Base-by-base conservation (phyloP, 164 flowering plant species). In the Akebia trifoliata region DNA sequence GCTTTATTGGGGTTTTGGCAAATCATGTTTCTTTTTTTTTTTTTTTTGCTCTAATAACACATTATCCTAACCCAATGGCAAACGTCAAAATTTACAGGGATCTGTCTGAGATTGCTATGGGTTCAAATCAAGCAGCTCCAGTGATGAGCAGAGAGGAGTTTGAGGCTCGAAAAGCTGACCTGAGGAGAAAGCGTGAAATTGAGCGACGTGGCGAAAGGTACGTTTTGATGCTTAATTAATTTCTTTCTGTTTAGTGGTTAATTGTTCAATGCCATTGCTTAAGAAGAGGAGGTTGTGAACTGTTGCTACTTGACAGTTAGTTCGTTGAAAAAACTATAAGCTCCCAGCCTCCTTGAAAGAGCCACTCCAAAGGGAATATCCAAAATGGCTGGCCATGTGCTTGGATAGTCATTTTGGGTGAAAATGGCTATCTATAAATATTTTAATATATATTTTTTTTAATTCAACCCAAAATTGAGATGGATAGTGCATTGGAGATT, bases 141-240 rank as follows among this genome's bases (percentile, higher is more conserved):
- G 39, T 73, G 11, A 78, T 86, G 93, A 81, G 84, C 62, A 76
- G 96, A 62, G 93, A 89, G 62, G 95, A 89, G 68, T 89, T 89
- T 74, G 95, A 89, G 75, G 95, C 96, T 45, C 76, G 94, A 25
- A 83, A 87, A 73, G 89, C 87, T 59, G 91, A 86, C 61, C 20
- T 84, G 59, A 81, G 82, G 69, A 77, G 90, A 71, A 81, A 79
- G 62, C 89, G 82, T 68, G 96, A 86, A 61, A 74, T 68, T 56
- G 92, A 83, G 61, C 77, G 80, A 67, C 72, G 77, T 29, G 74
- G 62, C 63, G 85, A 72, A 59, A 74, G 82, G 80, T 77, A 73
- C 24, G 11, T 17, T 29, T 12, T 38, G 7, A n/a, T 55, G 45
- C 31, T 38, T 10, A 11, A 21, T 9, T n/a, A n/a, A n/a, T n/a